These are phyloP conservation scores for Metarhizium humberi DNA, from an alignment of 2,329 filamentous ascomycete genomes.

Conservation along the genomic window DNA sequence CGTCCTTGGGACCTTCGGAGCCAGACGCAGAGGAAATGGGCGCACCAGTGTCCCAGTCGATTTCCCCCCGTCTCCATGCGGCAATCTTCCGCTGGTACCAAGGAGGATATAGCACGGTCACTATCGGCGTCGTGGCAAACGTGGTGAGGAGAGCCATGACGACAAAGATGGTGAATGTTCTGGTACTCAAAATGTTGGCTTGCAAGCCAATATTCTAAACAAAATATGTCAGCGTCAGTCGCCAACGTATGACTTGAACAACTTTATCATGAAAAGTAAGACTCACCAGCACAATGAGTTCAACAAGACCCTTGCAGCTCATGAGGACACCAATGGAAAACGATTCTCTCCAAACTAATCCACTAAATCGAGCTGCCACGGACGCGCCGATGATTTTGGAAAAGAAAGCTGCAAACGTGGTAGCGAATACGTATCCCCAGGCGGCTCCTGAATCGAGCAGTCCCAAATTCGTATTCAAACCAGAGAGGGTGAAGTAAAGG, in stretches of 20 bases:
- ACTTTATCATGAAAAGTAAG: neutral
- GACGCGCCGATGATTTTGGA: slow-evolving; percentile 81
- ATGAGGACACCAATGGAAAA: slow-evolving; percentile 82
- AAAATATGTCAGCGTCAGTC: neutral
- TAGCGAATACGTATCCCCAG: slow-evolving; percentile 83
- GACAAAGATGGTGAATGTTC: slow-evolving; percentile 89
- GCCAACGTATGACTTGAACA: too few relatives aligned
- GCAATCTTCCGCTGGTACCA: slow-evolving; percentile 45
- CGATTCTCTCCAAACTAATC: slow-evolving; percentile 82
- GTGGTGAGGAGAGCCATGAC: slow-evolving; percentile 89
- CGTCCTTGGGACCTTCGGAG: slow-evolving; percentile 5
- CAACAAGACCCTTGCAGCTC: slow-evolving; percentile 94
- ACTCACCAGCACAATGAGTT: slow-evolving; percentile 82
- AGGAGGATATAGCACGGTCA: slow-evolving; percentile 62
- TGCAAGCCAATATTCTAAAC: slow-evolving; percentile 63
- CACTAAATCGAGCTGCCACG: slow-evolving; percentile 64
- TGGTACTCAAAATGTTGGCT: slow-evolving; percentile 67
- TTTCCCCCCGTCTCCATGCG: slow-evolving; percentile 66
- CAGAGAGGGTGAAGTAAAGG: slow-evolving; percentile 88
- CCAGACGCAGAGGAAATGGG: slow-evolving; percentile 8
- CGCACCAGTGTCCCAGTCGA: slow-evolving; percentile 61
- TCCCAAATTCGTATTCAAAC: slow-evolving; percentile 79
- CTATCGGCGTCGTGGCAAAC: slow-evolving; percentile 72
- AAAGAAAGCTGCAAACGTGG: slow-evolving; percentile 71
- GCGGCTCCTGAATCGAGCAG: slow-evolving; percentile 71